Evolutionary conservation across 768 basidiomycete genomes (phyloP), one percentile per base, ranked within the genome.

Genomic region (Gelatoporia subvermispora): DNA sequence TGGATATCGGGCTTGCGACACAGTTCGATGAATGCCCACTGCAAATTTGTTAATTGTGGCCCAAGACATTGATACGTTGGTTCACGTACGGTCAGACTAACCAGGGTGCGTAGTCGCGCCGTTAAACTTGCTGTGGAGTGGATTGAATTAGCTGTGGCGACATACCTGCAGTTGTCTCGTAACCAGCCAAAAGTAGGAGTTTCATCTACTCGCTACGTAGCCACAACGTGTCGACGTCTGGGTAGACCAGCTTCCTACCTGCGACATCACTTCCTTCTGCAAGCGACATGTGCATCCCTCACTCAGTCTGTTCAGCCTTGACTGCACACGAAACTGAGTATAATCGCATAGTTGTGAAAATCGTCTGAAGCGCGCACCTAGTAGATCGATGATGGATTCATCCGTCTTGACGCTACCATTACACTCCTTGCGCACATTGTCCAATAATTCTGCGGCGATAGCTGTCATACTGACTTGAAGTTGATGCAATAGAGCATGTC

Each of bases 21-120:
- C 1, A 83, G 72, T 55, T 82, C 81, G 25, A 82, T 75, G 0
- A 84, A 64, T 2, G 79, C 75, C 79, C 81, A 83, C 66, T 68
- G 45, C n/a, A n/a, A 36, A 15, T 3, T 28, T 22, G 10, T 31
- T 8, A 15, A 10, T 17, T 41, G 13, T 40, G 47, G 34, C 5
- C 13, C n/a, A 23, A 3, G 11, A 20, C n/a, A n/a, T n/a, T n/a
- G n/a, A 1, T 21, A 28, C 20, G 18, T 13, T 5, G 13, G 13
- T 4, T 5, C 2, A 25, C 53, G 36, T 20, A 58, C 57, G 31
- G 57, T 58, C 34, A 58, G 48, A 45, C 57, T 58, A 43, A 55
- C 57, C 55, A n/a, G n/a, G 22, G 20, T 13, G 4, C 15, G 13
- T 17, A 8, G 23, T 28, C 1, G 39, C 8, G 9, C 16, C 23